Evolutionary conservation across 2,329 filamentous ascomycete genomes (phyloP), one percentile per base, ranked within the genome.

Genomic region (Myriosclerotinia curreyana): DNA sequence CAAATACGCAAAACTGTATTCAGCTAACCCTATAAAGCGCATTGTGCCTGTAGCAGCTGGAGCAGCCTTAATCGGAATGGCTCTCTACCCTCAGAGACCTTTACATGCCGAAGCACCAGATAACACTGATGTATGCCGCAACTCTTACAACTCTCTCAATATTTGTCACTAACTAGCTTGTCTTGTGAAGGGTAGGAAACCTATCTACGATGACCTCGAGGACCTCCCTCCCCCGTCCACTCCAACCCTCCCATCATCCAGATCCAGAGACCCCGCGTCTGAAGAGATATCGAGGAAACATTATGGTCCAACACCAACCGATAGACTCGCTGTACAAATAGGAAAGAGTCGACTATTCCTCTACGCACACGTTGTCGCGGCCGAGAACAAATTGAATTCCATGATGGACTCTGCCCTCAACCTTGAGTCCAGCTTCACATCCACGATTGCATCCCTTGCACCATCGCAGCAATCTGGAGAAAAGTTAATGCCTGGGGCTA

Each of bases 341-440:
- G 87, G 91, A 72, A 84, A 83, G 71, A 90, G 84, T 66, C 92
- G 95, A 66, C 81, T 97, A 67, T 89, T 89, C 75, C 81, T 97
- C 52, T 90, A 98, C 81, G 77, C 82, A 60, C 86, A 93, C 74
- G 89, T 90, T 65, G 85, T 88, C 64, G 78, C 82, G 63, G 86
- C 88, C 72, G 94, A 98, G 80, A 87, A 92, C 77, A 84, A 86
- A 73, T 84, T 97, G 79, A 97, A 99, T 82, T 77, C 82, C 71
- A 83, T 89, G 71, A 88, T 97, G 79, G 89, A 92, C 76, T 84
- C 84, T 69, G 90, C 89, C 70, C 91, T 99, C 74, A 79, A 87
- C 75, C 86, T 96, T 69, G 95, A 99, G 82, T 87, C 90, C 76
- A 90, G 87, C 74, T 93, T 98, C 80, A 96, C 94, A 72, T 85